These are phyloP conservation scores for Eleusine coracana DNA, from an alignment of 176 grass and related monocot genomes.

Conservation along the genomic window DNA sequence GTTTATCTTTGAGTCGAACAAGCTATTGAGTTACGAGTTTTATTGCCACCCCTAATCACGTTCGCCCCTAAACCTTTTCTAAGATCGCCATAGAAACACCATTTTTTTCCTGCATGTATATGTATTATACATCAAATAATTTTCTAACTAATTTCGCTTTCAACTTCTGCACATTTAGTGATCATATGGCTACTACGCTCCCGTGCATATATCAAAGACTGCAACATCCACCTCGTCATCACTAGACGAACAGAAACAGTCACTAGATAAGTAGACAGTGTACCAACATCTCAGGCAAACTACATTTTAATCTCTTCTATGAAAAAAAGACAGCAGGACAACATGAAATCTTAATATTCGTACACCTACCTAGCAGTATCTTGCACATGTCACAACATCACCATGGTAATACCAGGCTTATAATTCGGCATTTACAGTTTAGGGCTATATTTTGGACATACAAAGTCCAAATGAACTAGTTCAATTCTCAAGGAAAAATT, in stretches of 20 bases:
- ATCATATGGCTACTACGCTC: conserved; percentile 1
- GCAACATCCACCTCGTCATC: conserved; percentile 5
- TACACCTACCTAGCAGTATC: not conserved
- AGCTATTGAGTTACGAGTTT: too few relatives aligned
- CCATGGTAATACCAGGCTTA: not conserved
- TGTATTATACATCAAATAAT: conserved; percentile 1
- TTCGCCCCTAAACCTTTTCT: too few relatives aligned
- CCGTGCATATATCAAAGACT: conserved; percentile 9
- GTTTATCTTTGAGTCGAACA: too few relatives aligned
- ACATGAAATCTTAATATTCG: not conserved
- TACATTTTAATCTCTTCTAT: not conserved
- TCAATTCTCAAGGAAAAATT: not conserved
- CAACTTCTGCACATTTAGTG: conserved; percentile 24
- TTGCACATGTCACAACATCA: not conserved
- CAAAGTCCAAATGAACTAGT: not conserved
- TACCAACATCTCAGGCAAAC: conserved; percentile 34
- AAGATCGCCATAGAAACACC: too few relatives aligned
- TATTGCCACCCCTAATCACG: too few relatives aligned
- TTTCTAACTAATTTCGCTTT: conserved; percentile 36
- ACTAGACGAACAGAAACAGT: not conserved
- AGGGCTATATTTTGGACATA: not conserved
- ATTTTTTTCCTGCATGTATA: too few relatives aligned
- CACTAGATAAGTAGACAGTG: not conserved
- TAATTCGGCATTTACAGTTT: not conserved
- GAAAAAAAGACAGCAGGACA: not conserved